Percentiles rank a stretch among this genome's conserved stretches.
phyloP scores from a whole-genome alignment of 1,139 yeast species.

The Eremothecium sinecaudum region DNA sequence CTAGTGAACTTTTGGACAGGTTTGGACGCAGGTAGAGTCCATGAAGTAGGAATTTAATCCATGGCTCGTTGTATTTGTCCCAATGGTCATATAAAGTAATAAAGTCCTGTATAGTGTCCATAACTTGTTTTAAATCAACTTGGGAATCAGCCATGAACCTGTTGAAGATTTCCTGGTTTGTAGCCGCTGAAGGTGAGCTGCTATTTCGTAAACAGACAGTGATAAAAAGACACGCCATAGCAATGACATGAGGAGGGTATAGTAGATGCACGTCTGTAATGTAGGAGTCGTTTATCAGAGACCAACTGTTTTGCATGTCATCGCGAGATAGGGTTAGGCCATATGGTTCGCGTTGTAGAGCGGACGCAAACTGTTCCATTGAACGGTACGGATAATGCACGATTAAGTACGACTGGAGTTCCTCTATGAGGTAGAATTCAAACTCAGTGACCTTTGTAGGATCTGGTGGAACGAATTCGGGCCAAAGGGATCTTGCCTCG shows the following conservation, averaged over 20 bases:
- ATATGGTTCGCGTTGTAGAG: slow-evolving; percentile 33
- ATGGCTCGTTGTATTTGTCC: slow-evolving; percentile 69
- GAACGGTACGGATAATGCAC: slow-evolving; percentile 87
- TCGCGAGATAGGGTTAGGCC: slow-evolving; percentile 36
- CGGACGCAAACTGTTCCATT: slow-evolving; percentile 48
- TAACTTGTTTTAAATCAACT: slow-evolving; percentile 63
- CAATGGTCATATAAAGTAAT: slow-evolving; percentile 71
- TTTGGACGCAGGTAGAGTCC: slow-evolving; percentile 23
- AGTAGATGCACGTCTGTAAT: slow-evolving; percentile 76
- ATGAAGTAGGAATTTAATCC: slow-evolving; percentile 30
- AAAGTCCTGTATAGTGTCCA: slow-evolving; percentile 75
- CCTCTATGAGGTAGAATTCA: slow-evolving; percentile 88
- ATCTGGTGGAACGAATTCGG: slow-evolving; percentile 88
- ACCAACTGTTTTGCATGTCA: slow-evolving; percentile 82
- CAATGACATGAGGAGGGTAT: slow-evolving; percentile 86
- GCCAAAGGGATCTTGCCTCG: slow-evolving; percentile 90
- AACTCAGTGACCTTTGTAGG: slow-evolving; percentile 90
- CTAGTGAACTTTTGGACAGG: background rate
- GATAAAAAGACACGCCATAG: slow-evolving; percentile 56
- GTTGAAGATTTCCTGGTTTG: slow-evolving; percentile 37
- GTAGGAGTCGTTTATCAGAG: slow-evolving; percentile 79
- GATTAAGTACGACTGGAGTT: slow-evolving; percentile 68
- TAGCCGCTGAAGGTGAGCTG: slow-evolving; percentile 7
- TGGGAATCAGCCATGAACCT: slow-evolving; percentile 65
- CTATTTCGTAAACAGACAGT: slow-evolving; percentile 19